A percentile compares a stretch with the other conserved stretches of the same genome.
Conservation (phyloP, 495 filamentous ascomycete species). For the Trichoderma erinaceum region DNA sequence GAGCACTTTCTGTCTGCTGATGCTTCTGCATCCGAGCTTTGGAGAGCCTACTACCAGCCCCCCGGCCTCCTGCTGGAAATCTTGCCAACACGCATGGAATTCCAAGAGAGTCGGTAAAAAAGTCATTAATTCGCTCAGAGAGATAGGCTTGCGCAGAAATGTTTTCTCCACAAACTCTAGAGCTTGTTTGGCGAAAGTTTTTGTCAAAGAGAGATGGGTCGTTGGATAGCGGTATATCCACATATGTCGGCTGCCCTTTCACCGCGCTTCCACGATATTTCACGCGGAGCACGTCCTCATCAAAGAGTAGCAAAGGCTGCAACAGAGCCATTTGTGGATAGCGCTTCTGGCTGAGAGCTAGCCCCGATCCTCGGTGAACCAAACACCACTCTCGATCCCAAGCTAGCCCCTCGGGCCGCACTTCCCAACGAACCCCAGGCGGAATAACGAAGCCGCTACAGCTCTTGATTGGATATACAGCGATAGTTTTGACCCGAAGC, state of each 20-base stretch:
- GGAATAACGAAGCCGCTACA: constrained; percentile 76
- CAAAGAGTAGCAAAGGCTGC: constrained; percentile 61
- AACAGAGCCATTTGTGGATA: constrained; percentile 81
- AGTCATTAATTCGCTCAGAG: constrained; percentile 54
- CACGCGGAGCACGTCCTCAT: constrained; percentile 39
- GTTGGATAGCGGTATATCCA: constrained; percentile 58
- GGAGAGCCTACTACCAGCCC: constrained; percentile 53
- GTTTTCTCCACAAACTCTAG: constrained; percentile 73
- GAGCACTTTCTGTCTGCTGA: constrained; percentile 29
- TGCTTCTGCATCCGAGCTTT: constrained; percentile 58
- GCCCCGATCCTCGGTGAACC: constrained; percentile 72
- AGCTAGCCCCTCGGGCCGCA: constrained; percentile 68
- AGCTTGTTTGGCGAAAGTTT: constrained; percentile 34
- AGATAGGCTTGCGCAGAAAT: constrained; percentile 63
- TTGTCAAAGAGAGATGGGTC: constrained; percentile 47
- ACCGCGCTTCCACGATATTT: constrained; percentile 31
- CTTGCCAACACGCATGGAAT: constrained; percentile 75
- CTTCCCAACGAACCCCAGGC: constrained; percentile 58
- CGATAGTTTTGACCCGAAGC: constrained; percentile 53
- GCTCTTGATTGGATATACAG: constrained; percentile 81
- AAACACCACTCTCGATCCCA: constrained; percentile 96
- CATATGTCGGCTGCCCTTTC: constrained; percentile 40
- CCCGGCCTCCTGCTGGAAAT: constrained; percentile 58
- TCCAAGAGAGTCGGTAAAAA: constrained; percentile 66
- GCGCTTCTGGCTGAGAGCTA: constrained; percentile 73